Evolutionary conservation across 257 asterid species (phyloP).

Genomic region (Solanum dulcamara): DNA sequence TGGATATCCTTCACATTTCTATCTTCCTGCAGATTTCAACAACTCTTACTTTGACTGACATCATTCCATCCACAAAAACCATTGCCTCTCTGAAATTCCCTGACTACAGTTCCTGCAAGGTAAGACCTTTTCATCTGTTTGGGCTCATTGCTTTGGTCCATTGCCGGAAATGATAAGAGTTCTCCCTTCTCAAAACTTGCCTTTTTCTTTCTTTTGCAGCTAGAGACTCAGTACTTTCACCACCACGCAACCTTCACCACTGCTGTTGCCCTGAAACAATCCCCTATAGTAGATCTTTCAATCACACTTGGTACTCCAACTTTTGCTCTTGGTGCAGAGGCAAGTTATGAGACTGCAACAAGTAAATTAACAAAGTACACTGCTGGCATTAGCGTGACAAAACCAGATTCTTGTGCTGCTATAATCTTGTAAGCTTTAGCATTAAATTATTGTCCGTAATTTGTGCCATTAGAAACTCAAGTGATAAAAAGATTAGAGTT

Average conservation of each 20-base stretch:
- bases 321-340: conserved; percentile 82
- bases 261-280: conserved; percentile 53
- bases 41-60: conserved; percentile 37
- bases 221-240: conserved; percentile 74
- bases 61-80: conserved; percentile 73
- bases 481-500: neutral
- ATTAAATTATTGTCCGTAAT: neutral
- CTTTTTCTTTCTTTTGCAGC: conserved; percentile 22
- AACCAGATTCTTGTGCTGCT: conserved; percentile 69
- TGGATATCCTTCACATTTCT: neutral
- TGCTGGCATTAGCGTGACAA: conserved; percentile 63
- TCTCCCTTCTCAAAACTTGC: neutral
- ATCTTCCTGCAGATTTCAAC: conserved; percentile 43
- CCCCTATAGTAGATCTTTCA: conserved; percentile 59
- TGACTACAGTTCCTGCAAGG: conserved; percentile 76
- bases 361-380: conserved; percentile 61
- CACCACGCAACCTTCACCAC: conserved; percentile 69
- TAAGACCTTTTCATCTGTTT: conserved; percentile 5
- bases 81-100: conserved; percentile 60
- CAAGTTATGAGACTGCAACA: conserved; percentile 61
- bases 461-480: neutral
- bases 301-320: conserved; percentile 77
- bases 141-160: neutral
- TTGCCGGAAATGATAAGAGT: neutral
- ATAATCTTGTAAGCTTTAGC: conserved; percentile 51